A percentile compares a stretch with the other conserved stretches of the same genome.
These are phyloP conservation scores for Monosporascus sp. DNA, from an alignment of 2,329 filamentous ascomycete species.

Conservation along the genomic window DNA sequence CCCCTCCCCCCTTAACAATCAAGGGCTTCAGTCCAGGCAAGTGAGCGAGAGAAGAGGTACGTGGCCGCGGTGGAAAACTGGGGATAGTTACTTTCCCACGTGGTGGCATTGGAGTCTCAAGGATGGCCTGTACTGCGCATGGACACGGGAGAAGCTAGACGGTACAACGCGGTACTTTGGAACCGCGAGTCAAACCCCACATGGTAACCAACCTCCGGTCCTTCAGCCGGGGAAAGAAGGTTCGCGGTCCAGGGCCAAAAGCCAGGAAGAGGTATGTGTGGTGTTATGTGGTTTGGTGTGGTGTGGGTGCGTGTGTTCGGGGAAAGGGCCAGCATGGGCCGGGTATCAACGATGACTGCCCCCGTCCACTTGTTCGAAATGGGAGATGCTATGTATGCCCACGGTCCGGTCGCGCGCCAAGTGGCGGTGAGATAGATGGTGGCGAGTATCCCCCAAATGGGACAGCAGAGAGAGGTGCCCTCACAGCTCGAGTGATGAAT, in stretches of 20 bases:
- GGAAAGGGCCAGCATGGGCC: neutral
- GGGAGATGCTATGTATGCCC: too few species aligned
- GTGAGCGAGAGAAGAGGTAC: neutral
- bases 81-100: neutral
- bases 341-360: neutral
- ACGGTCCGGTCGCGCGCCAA: neutral
- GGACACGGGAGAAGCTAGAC: neutral
- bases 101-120: neutral
- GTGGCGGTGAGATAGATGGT: neutral
- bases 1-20: too few species aligned
- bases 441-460: neutral
- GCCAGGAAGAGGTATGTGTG: too few species aligned
- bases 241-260: too few species aligned
- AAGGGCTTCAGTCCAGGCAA: neutral
- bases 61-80: neutral
- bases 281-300: neutral
- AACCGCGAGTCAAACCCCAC: too few species aligned
- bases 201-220: neutral
- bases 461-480: neutral
- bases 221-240: neutral
- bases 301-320: neutral
- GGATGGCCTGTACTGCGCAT: neutral
- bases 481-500: neutral
- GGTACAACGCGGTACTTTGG: neutral
- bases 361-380: neutral